Evolutionary conservation across 2,329 filamentous ascomycete genomes (phyloP), one percentile per base, ranked within the genome.

Genomic region (Diaporthe sp.): DNA sequence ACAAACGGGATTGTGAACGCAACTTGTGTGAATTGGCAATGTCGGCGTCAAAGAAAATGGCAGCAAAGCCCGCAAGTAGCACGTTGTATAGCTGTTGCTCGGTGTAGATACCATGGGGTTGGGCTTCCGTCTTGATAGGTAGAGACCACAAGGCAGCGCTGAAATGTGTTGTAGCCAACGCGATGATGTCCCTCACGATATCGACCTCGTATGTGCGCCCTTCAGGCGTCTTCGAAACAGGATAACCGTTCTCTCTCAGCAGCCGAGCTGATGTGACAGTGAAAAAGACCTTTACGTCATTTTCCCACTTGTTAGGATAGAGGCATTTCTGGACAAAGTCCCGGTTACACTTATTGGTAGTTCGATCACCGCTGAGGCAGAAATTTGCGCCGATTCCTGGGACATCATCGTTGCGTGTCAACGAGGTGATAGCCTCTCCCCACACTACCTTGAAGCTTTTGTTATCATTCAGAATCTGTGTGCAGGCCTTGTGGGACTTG

Each of bases 381-480:
- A 71, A 71, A 22, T 60, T 28, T 8, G 33, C 33, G 10, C 28
- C 55, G 2, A 50, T 13, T 50, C 42, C 54, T 5, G 54, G 30
- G 4, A 30, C 76, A 35, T 77, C 77, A 17, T 77, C 58, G 61
- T 79, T 78, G 13, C 58, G 50, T 25, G 38, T 60, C 60, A 91
- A 82, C 76, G 86, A 88, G 52, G 86, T 85, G 72, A 91, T 88
- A 10, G 86, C 85, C 13, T 88, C 85, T 45, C 87, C 88, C 88
- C 89, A 91, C n/a, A 87, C 85, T 17, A 91, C 86, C 61, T 88
- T 89, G 85, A 91, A 92, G 60, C 87, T 85, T n/a, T 85, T 80
- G 71, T 86, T 83, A 74, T 90, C 86, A 25, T 86, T 84, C 57
- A 92, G 82, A 61, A 92, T 84, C 33, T 86, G 81, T 76, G 86